Base-by-base conservation (phyloP, 2,329 filamentous ascomycete genomes). In the Diplocarpon mali region DNA sequence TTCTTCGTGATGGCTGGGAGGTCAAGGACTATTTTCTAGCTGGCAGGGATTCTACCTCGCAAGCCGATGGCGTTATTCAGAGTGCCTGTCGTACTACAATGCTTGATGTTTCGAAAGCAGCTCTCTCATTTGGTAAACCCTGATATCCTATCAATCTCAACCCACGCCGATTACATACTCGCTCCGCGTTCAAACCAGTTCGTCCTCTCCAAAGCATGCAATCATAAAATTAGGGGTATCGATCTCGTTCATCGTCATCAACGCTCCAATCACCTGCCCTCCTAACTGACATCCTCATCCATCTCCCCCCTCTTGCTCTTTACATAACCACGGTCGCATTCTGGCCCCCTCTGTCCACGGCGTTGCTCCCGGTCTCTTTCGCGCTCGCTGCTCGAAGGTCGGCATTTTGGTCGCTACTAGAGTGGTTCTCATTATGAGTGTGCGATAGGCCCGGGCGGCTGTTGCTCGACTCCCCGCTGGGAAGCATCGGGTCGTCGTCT, bases 401-500 rank as follows among this genome's bases (percentile, higher is more conserved):
- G 31, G 13, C 38, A 36, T 24, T 29, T 37, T 34, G 38, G 15
- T 42, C 40, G 6, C 40, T 24, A 15, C 34, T 42, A 3, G 40
- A 37, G 5, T 30, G 36, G 10, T 35, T 36, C 12, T 45, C 44
- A n/a, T 38, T 45, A 12, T 34, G 29, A 15, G 32, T 41, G 5
- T 15, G 44, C 14, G 44, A 34, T 14, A 16, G 15, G 5, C 30
- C 28, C 3, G 43, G 37, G 13, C 36, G 30, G 37, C 13, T 35
- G 35, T n/a, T 40, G 37, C 46, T 48, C 28, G 38, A 13, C 17
- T 43, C 41, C 6, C 35, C 41, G 28, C 28, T 32, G 8, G 41
- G 14, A 11, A 57, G 40, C 48, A 50, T 51, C n/a, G 45, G 45
- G 27, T 56, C 54, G 37, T 57, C 55, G 3, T 52, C 49, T 3